Evolutionary conservation across 164 flowering plant genomes (phyloP), one percentile per base, ranked within the genome.

Genomic region (Aristolochia contorta): DNA sequence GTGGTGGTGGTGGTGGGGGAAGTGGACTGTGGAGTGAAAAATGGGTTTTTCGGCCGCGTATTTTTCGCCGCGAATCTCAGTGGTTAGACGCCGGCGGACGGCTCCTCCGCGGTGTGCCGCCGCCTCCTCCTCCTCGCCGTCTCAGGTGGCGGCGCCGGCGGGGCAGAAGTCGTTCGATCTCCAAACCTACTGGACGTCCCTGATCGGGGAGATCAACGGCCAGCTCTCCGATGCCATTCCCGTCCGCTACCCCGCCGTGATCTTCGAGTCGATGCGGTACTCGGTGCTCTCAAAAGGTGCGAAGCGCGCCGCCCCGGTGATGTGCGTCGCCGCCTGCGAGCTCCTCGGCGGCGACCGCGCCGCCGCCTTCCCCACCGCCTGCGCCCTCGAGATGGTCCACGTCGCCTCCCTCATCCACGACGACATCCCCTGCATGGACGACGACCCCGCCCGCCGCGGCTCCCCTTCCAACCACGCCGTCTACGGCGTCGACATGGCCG

Each of bases 361-460:
- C 57, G 93, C 93, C 37, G 96, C 98, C 22, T 85, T 85, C 75
- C 98, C 96, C 65, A 91, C 98, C 22, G 96, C 98, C 41, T 89
- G 93, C 56, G 96, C 98, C 52, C 92, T 91, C 32, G 98, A 91
- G 73, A 91, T 91, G 98, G 95, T 85, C 22, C 22, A 92, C 57
- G 87, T 89, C 18, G 98, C 98, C 47, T 92, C 96, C 20, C 64
- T 92, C 49, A 87, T 92, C 20, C 98, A 92, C 59, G 93, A 92
- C 62, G 98, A 92, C 70, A 75, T 92, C 47, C 98, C 96, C n/a
- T 87, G 82, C 78, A 92, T 92, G 96, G 98, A 92, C 68, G 88
- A 92, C 63, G 93, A 78, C 59, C 82, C 83, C 3, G 71, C 79
- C 2, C 84, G 96, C 24, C 72, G 98, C 50, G 98, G 96, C 61